Base-by-base conservation (phyloP, 768 basidiomycete species). In the Mycena haematopus region DNA sequence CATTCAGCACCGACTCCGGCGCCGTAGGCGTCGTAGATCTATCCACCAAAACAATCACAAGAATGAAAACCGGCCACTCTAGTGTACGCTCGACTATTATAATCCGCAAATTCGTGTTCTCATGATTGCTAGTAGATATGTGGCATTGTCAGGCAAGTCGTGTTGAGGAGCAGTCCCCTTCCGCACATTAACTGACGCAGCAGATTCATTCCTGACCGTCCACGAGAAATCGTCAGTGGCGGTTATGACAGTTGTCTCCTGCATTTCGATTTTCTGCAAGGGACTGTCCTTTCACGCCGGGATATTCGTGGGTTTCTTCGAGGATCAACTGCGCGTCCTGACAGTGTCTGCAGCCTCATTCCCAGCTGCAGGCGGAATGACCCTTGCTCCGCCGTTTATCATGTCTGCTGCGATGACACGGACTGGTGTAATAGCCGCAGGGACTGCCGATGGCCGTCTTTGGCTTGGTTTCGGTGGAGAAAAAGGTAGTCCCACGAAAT, bases 381-480 rank as follows among this genome's bases (percentile, higher is more conserved):
- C 85, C 0, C 75, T 93, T 25, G 86, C 91, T 1, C 91, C 91
- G 1, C 90, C 92, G 1, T 95, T 93, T 71, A 75, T 93, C 54
- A 80, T 86, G 72, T 88, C 84, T 24, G 75, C 84, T 44, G 79
- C 89, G 1, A 70, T 93, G 29, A 87, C 88, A 3, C 60, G 79
- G 0, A 80, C 76, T 5, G 91, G 89, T 0, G 70, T 86, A 33
- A 70, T 93, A 19, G 90, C 86, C 15, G 89, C 85, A 7, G 87
- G 90, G 6, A 90, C 87, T 1, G 92, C 91, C 10, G 90, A 93
- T 70, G 92, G 92, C 4, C 84, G 85, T 40, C 69, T 93, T 6
- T 86, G 86, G 79, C 67, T 92, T 25, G 90, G 91, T 14, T 81
- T 82, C 11, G 86, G 91, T 3, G 91, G 89, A 7, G 87, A 88